Conservation (phyloP, 1,284 basidiomycete genomes). For the Cryptococcus sp. region DNA sequence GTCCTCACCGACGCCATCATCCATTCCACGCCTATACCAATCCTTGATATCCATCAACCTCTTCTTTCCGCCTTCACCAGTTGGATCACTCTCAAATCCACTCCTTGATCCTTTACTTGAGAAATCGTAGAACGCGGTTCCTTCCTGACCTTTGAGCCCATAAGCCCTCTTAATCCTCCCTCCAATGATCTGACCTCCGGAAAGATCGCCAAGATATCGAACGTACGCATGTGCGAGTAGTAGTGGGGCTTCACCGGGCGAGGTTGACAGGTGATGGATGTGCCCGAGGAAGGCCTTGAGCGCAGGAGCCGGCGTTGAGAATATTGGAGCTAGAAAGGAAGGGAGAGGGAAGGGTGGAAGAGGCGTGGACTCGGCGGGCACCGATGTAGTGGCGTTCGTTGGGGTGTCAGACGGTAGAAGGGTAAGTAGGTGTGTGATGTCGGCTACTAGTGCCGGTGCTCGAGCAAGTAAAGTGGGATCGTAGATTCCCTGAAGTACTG, state of each 20-base stretch:
- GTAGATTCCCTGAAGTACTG: slow-evolving; percentile 63
- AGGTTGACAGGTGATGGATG: slow-evolving; percentile 52
- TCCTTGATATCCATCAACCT: slow-evolving; percentile 66
- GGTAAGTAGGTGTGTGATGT: slow-evolving; percentile 63
- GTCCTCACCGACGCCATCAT: slow-evolving; percentile 56
- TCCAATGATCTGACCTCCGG: slow-evolving; percentile 72
- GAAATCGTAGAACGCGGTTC: slow-evolving; percentile 66
- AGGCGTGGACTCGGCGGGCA: slow-evolving; percentile 50
- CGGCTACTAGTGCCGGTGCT: slow-evolving; percentile 57
- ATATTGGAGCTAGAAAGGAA: slow-evolving; percentile 41
- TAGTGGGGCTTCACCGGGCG: slow-evolving; percentile 53
- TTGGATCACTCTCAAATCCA: slow-evolving; percentile 52
- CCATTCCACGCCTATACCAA: slow-evolving; percentile 71
- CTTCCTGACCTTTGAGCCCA: slow-evolving; percentile 54
- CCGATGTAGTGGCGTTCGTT: slow-evolving; percentile 44
- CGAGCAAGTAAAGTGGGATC: slow-evolving; percentile 66
- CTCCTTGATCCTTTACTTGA: slow-evolving; percentile 46
- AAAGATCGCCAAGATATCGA: slow-evolving; percentile 79
- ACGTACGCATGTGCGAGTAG: slow-evolving; percentile 77
- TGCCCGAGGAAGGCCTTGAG: slow-evolving; percentile 56
- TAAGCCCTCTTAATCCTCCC: slow-evolving; percentile 64
- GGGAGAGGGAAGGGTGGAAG: slow-evolving; percentile 54
- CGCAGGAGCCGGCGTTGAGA: slow-evolving; percentile 53
- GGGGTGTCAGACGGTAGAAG: slow-evolving; percentile 22
- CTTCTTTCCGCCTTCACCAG: slow-evolving; percentile 28